Conservation (phyloP, 495 filamentous ascomycete species). For the Neurospora sp. region DNA sequence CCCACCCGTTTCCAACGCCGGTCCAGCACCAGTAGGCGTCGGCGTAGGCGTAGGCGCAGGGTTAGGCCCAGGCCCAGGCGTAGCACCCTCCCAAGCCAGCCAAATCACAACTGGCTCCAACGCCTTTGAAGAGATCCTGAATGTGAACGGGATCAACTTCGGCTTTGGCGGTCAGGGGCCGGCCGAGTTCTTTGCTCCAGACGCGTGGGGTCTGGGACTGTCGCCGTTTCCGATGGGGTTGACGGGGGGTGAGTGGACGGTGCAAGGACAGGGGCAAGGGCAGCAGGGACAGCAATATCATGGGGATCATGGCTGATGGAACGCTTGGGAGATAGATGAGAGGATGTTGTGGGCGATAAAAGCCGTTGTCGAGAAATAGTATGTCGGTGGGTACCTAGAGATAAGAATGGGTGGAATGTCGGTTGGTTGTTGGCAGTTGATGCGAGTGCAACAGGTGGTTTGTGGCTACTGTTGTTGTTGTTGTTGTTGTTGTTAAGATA, state of each 20-base stretch:
- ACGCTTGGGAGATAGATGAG: no score
- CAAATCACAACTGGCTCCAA: slow-evolving; percentile 14
- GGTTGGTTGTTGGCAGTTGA: no score
- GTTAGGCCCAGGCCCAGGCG: neutral
- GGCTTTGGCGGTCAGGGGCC: neutral
- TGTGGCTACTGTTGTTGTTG: no score
- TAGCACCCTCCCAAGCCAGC: slow-evolving; percentile 13
- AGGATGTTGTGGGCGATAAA: no score
- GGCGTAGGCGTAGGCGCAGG: no score
- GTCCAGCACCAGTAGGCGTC: neutral
- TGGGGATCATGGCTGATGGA: neutral
- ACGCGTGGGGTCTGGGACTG: neutral
- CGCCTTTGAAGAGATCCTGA: slow-evolving; percentile 17
- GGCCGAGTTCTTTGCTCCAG: neutral
- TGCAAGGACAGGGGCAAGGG: neutral
- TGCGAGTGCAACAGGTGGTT: no score
- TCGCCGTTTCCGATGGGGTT: neutral
- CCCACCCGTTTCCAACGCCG: neutral
- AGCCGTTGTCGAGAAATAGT: no score
- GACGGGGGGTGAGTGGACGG: neutral
- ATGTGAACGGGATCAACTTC: slow-evolving; percentile 15
- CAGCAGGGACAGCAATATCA: neutral
- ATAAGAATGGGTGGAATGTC: no score
- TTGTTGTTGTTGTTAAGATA: no score
- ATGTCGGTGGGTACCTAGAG: no score